These are phyloP conservation scores for Sclerotinia minor DNA, from an alignment of 2,329 filamentous ascomycete genomes.

Conservation along the genomic window DNA sequence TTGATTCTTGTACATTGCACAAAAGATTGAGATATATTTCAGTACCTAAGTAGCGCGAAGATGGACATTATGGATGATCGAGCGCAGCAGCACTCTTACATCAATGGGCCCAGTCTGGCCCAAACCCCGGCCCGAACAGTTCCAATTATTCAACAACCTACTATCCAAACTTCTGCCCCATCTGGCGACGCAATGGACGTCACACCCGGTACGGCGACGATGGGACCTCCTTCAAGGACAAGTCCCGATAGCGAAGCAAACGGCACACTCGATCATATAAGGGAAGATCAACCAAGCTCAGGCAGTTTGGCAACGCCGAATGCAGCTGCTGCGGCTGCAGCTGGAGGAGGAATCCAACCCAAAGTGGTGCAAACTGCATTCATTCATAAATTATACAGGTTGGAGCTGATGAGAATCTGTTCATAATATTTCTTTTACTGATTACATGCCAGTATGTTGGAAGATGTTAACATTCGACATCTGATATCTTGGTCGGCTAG, in stretches of 20 bases:
- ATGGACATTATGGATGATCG: slow-evolving; percentile 40
- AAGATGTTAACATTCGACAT: slow-evolving; percentile 89
- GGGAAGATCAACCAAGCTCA: slow-evolving; percentile 43
- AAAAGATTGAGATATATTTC: slow-evolving; percentile 17
- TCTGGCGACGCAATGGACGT: slow-evolving; percentile 63
- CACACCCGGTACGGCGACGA: slow-evolving; percentile 50
- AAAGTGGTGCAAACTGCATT: slow-evolving; percentile 99
- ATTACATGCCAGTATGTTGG: slow-evolving; percentile 73
- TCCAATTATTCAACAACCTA: slow-evolving; percentile 57
- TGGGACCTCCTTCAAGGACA: slow-evolving; percentile 40
- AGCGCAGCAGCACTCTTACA: slow-evolving; percentile 37
- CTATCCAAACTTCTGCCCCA: slow-evolving; percentile 59
- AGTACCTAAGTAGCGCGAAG: slow-evolving; percentile 36
- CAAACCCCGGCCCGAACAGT: slow-evolving; percentile 47
- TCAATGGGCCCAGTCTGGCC: slow-evolving; percentile 33
- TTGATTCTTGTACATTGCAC: slow-evolving; percentile 12
- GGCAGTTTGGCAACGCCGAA: slow-evolving; percentile 39
- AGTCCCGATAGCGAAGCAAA: slow-evolving; percentile 42
- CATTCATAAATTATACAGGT: slow-evolving; percentile 99
- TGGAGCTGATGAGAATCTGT: slow-evolving; percentile 43
- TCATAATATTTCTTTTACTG: slow-evolving; percentile 24
- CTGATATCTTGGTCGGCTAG: slow-evolving; percentile 94
- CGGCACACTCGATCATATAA: slow-evolving; percentile 39
- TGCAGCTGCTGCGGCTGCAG: slow-evolving; percentile 53
- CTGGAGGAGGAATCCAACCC: slow-evolving; percentile 81